Evolutionary conservation across 2,329 filamentous ascomycete genomes (phyloP), one percentile per base, ranked within the genome.

Genomic region (Calonectria pauciramosa): DNA sequence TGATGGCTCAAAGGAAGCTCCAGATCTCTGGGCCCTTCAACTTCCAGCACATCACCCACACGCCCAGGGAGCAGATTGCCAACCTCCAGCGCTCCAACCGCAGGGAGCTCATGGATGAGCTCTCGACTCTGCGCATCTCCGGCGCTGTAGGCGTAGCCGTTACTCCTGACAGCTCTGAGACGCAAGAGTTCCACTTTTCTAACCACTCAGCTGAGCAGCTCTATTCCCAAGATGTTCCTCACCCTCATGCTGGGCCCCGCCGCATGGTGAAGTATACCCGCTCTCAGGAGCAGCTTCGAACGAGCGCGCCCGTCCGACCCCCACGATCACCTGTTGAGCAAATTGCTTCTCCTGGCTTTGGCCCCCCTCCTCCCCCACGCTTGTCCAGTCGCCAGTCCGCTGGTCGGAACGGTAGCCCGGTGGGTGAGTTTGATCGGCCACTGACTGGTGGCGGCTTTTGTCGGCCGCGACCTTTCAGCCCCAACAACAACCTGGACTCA

Each of bases 11-110:
- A 68, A 89, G 83, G 79, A 88, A 86, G 75, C 80, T 89, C 65
- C 88, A 89, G 69, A 93, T 93, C 69, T 93, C 92, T 0, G 89
- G 86, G 1, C 92, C 92, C 3, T 93, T 92, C 83, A 93, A 93
- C 85, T 93, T 93, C 75, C 91, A 93, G 80, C 92, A 93, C 82
- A 87, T 93, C 41, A 88, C 90, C 5, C 91, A 93, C 80, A 91
- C 89, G 16, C 85, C 87, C 16, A 88, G 88, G 60, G 88, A 91
- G 36, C 85, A 88, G 65, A 73, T 89, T 4, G 83, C 87, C 5
- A 85, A 84, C 70, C 75, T 88, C 9, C 84, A 86, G 52, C 83
- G 84, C 34, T 78, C 83, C 4, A 88, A 85, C 77, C 86, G 85
- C 20, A 82, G 83, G 63, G 85, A 88, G 34, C 79, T 88, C 64